Evolutionary conservation across 225 moss, liverwort and hornwort genomes (phyloP).

Genomic region (Polytrichum commune): DNA sequence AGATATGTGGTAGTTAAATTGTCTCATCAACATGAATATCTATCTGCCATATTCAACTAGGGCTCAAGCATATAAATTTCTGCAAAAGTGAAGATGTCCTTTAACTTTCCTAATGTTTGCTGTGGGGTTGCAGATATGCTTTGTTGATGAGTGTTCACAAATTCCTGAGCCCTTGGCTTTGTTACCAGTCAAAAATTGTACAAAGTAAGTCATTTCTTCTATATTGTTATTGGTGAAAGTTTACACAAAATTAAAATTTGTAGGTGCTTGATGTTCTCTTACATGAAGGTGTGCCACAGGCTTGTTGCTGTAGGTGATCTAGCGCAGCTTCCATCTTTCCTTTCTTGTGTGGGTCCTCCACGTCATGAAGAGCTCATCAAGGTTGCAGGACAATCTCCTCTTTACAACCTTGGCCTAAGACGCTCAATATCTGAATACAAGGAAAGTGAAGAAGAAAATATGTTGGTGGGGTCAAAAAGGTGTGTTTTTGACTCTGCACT

Average conservation of each 20-base stretch:
- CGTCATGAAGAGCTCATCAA: constrained; percentile 9
- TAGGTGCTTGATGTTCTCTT: neutral
- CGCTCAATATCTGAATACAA: constrained; percentile 4
- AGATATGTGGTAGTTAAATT: no score
- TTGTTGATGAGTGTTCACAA: constrained; percentile 37
- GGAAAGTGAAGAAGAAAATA: constrained; percentile 4
- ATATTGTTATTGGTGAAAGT: neutral
- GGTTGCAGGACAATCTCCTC: neutral
- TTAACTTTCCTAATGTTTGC: constrained; percentile 2
- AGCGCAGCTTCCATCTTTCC: constrained; percentile 28
- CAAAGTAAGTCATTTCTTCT: constrained; percentile 17
- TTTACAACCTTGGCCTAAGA: neutral
- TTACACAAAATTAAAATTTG: neutral
- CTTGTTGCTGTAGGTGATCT: constrained; percentile 33
- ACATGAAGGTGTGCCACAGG: constrained; percentile 12
- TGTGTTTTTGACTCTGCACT: neutral
- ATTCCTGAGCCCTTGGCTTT: constrained; percentile 33
- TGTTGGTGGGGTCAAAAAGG: constrained; percentile 18
- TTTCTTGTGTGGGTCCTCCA: constrained; percentile 19
- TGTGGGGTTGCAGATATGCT: constrained; percentile 29
- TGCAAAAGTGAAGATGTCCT: neutral
- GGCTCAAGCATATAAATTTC: no score
- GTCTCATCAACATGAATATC: no score
- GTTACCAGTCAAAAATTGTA: constrained; percentile 22
- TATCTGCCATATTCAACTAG: no score